Evolutionary conservation across 129 eudicot species (phyloP).

Genomic region (Flaveria bidentis): DNA sequence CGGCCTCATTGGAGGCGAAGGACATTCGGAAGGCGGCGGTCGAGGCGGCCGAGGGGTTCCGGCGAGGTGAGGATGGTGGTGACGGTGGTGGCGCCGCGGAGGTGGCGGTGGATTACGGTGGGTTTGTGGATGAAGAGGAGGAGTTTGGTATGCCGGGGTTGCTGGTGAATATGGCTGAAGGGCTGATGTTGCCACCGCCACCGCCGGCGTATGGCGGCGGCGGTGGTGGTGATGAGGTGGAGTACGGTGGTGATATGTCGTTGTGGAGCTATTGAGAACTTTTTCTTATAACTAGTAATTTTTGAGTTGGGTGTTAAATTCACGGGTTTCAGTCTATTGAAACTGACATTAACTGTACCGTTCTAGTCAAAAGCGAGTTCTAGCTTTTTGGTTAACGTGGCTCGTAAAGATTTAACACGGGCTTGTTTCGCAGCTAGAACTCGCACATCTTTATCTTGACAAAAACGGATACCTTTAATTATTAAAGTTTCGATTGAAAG

Average conservation of each 20-base stretch:
- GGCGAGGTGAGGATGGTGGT: conserved; percentile 24
- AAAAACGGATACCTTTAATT: no score
- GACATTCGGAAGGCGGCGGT: conserved; percentile 84
- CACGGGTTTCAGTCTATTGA: no score
- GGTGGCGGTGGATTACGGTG: conserved; percentile 10
- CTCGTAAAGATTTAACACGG: no score
- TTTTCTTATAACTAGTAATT: no score
- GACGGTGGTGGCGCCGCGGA: conserved; percentile 9
- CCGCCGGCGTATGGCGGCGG: background rate
- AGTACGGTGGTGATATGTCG: conserved; percentile 46
- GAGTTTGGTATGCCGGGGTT: conserved; percentile 72
- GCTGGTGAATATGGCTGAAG: conserved; percentile 70
- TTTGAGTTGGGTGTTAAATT: no score
- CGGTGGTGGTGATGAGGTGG: conserved; percentile 44
- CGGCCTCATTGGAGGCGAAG: conserved; percentile 51
- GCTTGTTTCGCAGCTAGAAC: no score
- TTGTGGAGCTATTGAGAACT: conserved; percentile 54
- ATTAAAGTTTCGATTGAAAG: no score
- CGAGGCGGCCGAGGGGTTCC: conserved; percentile 73
- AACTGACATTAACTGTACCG: no score
- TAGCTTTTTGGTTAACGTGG: no score
- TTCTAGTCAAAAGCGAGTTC: no score
- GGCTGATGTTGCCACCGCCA: conserved; percentile 73
- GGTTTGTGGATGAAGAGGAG: conserved; percentile 63
- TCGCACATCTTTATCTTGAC: no score